Conservation (phyloP, 495 filamentous ascomycete genomes). For the Penicillium diatomitis region DNA sequence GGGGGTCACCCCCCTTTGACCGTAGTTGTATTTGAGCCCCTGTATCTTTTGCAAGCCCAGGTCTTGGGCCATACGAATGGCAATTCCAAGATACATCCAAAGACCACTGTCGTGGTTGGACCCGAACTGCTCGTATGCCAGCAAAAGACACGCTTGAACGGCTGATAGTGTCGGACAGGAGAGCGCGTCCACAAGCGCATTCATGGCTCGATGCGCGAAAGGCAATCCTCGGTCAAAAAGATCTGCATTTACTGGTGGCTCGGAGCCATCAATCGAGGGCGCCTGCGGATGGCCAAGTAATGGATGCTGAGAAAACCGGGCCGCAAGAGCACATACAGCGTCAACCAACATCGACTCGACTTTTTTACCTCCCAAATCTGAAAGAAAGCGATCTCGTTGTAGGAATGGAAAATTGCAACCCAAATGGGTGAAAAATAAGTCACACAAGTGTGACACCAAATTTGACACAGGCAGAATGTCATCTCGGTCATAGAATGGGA, state of each 20-base stretch:
- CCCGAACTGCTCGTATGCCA: slow-evolving; percentile 82
- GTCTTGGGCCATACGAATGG: slow-evolving; percentile 80
- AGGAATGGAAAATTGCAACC: slow-evolving; percentile 80
- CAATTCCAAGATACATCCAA: slow-evolving; percentile 83
- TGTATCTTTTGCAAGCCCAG: slow-evolving; percentile 71
- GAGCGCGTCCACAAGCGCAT: slow-evolving; percentile 63
- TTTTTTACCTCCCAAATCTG: slow-evolving; percentile 63
- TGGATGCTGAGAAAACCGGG: slow-evolving; percentile 67
- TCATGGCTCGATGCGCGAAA: slow-evolving; percentile 70
- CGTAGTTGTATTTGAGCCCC: slow-evolving; percentile 60
- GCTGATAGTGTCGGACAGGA: slow-evolving; percentile 70
- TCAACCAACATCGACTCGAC: slow-evolving; percentile 84
- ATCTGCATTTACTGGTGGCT: slow-evolving; percentile 25
- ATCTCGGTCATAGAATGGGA: slow-evolving; percentile 70
- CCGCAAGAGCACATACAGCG: slow-evolving; percentile 69
- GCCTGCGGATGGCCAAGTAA: slow-evolving; percentile 46
- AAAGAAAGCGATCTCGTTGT: slow-evolving; percentile 56
- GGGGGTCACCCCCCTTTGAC: slow-evolving; percentile 43
- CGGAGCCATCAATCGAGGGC: slow-evolving; percentile 40
- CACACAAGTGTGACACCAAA: slow-evolving; percentile 63
- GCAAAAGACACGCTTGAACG: slow-evolving; percentile 68
- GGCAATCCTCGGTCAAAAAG: slow-evolving; percentile 52
- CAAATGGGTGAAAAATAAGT: slow-evolving; percentile 68
- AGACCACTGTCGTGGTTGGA: slow-evolving; percentile 77
- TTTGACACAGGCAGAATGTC: slow-evolving; percentile 58